These are phyloP conservation scores for Cladosporium oxysporum DNA, from an alignment of 2,329 filamentous ascomycete species.

Conservation along the genomic window DNA sequence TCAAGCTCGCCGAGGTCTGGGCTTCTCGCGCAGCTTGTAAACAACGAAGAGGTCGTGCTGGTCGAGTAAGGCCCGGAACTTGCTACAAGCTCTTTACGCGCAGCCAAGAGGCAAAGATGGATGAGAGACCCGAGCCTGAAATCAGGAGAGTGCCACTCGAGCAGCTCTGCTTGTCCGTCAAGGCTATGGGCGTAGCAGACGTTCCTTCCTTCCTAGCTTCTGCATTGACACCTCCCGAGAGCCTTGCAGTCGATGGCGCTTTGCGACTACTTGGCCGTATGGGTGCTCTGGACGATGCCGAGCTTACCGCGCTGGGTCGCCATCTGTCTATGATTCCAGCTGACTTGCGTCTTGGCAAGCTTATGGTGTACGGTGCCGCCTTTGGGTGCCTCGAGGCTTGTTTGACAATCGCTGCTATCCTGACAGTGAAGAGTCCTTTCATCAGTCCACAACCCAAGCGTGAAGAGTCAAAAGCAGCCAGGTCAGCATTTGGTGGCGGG, in stretches of 20 bases:
- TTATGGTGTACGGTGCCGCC: slow-evolving; percentile 92
- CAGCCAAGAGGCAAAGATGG: slow-evolving; percentile 81
- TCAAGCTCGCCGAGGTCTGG: slow-evolving; percentile 92
- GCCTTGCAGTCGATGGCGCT: slow-evolving; percentile 81
- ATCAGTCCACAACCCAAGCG: slow-evolving; percentile 79
- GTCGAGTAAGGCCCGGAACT: slow-evolving; percentile 83
- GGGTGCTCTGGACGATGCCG: slow-evolving; percentile 82
- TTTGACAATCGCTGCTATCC: slow-evolving; percentile 83
- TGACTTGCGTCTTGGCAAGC: slow-evolving; percentile 87
- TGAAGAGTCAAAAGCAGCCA: slow-evolving; percentile 76
- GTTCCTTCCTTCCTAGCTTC: slow-evolving; percentile 79
- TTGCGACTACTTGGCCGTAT: slow-evolving; percentile 77
- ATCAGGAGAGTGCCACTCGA: slow-evolving; percentile 91
- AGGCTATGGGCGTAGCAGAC: slow-evolving; percentile 88
- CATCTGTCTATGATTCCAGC: slow-evolving; percentile 95
- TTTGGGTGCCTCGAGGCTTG: slow-evolving; percentile 90
- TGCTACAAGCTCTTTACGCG: slow-evolving; percentile 96
- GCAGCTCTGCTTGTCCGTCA: slow-evolving; percentile 89
- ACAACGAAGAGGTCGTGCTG: slow-evolving; percentile 88
- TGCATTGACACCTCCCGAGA: slow-evolving; percentile 86
- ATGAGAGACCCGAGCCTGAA: slow-evolving; percentile 85
- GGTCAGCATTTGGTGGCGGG: slow-evolving; percentile 68
- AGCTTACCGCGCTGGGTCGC: slow-evolving; percentile 84
- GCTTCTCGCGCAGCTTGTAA: slow-evolving; percentile 92
- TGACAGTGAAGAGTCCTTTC: slow-evolving; percentile 89